phyloP scores from a whole-genome alignment of 2,329 filamentous ascomycete species.

The Lachnellula willkommii region DNA sequence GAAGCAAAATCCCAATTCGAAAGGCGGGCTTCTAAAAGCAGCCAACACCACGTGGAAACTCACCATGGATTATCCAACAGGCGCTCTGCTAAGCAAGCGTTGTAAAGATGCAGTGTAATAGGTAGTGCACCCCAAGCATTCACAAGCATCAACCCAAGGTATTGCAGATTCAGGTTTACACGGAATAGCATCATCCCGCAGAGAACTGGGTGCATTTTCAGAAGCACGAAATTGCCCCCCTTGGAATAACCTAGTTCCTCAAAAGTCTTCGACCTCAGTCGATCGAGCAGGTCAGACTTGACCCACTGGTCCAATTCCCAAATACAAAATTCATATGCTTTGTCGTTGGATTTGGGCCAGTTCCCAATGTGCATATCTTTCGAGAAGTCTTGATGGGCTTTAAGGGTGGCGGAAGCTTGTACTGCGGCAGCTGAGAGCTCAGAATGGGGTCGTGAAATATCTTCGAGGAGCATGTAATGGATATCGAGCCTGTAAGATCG shows the following conservation, averaged over 20 bases:
- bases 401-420: neutral
- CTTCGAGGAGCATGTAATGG: neutral
- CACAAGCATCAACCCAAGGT: neutral
- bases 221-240: neutral
- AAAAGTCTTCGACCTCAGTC: neutral
- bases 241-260: neutral
- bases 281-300: neutral
- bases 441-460: neutral
- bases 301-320: neutral
- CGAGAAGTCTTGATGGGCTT: neutral
- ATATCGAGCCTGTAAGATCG: neutral
- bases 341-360: neutral
- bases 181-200: slow-evolving; percentile 5
- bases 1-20: neutral
- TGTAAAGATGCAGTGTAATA: slow-evolving; percentile 3
- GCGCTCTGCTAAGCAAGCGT: neutral
- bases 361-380: neutral
- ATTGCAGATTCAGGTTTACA: neutral
- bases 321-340: neutral
- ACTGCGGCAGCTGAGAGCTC: neutral
- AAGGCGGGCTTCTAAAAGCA: neutral
- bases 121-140: slow-evolving; percentile 1
- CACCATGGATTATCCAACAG: neutral
- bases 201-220: slow-evolving; percentile 1
- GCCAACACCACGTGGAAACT: neutral